Base-by-base conservation (phyloP, 345 rosid species). In the Euphorbia peplus region DNA sequence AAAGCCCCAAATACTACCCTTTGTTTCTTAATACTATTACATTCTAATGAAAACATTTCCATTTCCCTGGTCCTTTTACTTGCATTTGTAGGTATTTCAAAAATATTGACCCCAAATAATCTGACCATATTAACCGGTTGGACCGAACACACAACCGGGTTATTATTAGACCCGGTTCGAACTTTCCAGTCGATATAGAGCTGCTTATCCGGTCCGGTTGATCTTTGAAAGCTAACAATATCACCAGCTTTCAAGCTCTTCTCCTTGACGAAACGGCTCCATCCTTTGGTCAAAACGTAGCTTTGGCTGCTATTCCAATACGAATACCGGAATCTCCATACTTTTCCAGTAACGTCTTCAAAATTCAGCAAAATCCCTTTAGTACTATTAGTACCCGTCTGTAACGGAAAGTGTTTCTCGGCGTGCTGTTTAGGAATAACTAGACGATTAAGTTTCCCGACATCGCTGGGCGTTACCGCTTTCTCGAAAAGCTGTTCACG, bases 291-390 rank as follows among this genome's bases (percentile, higher is more conserved):
- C 69, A 93, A 80, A 58, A 91, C 98, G 47, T 91, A 93, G 70
- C 97, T 93, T 46, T 88, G 98, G 80, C 97, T 91, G 58, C 96
- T 93, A 56, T 88, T 93, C 98, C 98, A 93, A 69, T 93, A 93
- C 4, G 98, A 93, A 72, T 93, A 93, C 70, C 97, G 80, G 59
- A 93, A 93, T 73, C 98, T 74, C 97, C 98, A 93, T 26, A 89
- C 88, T 73, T 85, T 91, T 0, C 98, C 92, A 0, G 81, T 76
- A 4, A 68, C 72, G 29, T 93, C 98, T 69, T 88, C 92, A 25
- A 93, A 87, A 74, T 80, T 89, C 26, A 91, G 74, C 56, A 89
- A 71, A 59, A 81, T 41, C 2, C 92, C 97, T 71, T 86, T 88
- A n/a, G 70, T 74, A 32, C 70, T 78, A 35, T 1, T 56, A 42